Base-by-base conservation (phyloP, 352 stramenopile species). In the Phytophthora lateralis region DNA sequence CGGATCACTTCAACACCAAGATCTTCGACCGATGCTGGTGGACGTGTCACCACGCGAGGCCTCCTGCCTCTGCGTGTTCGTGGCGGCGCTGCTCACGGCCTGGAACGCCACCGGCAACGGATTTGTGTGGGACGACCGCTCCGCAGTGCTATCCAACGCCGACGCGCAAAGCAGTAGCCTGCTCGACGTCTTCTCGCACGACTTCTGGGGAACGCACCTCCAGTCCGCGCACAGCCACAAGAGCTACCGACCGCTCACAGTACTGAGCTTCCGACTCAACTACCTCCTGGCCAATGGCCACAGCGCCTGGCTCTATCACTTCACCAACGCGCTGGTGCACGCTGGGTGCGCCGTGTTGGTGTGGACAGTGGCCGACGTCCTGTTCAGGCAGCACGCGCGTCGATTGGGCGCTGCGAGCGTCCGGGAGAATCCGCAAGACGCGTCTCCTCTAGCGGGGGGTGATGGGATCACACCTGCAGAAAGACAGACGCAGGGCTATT, bases 71-170 rank as follows among this genome's bases (percentile, higher is more conserved):
- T 21, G 45, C 9, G 69, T 91, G 6, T 69, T 66, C 5, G 11
- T 73, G 1, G 45, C 77, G 2, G 78, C 75, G n/a, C 56, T 88
- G n/a, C 41, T 70, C 7, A 75, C 85, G 0, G 73, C 84, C 15
- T 78, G 73, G 67, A 87, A 77, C 45, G 76, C 85, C 12, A 69
- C 79, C 17, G 12, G 50, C 20, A 88, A 86, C 39, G 79, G 70
- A 5, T 96, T 97, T 62, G 88, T 97, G 15, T 97, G 89, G 90
- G 89, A 98, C 71, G 91, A 98, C 61, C 81, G 89, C 55, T 88
- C 88, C 8, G 89, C 90, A 4, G 73, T 97, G 15, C 29, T 88
- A 7, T 17, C 26, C n/a, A 96, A 96, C 57, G 32, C 26, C 2
- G 85, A 96, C 68, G 71, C 85, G n/a, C 66, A 74, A 32, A 59